These are phyloP conservation scores for Ocimum tenuiflorum DNA, from an alignment of 257 asterid genomes.

Conservation along the genomic window DNA sequence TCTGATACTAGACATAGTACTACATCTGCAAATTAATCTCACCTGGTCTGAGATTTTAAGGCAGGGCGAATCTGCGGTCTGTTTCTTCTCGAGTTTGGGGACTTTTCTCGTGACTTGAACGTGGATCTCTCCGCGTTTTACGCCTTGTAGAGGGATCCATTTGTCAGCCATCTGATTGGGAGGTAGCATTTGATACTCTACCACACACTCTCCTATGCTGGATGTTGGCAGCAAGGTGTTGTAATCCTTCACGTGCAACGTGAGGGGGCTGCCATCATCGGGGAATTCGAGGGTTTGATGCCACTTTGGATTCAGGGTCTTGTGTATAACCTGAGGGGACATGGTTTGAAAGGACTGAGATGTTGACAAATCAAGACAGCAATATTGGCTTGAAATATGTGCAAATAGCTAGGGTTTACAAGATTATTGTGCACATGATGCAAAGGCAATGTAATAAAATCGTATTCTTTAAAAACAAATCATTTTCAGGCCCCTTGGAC, in stretches of 20 bases:
- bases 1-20: background rate
- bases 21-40: background rate
- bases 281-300: conserved; percentile 88
- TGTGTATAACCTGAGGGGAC: conserved; percentile 52
- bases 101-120: conserved; percentile 68
- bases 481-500: too few species aligned
- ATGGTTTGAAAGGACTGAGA: conserved; percentile 4
- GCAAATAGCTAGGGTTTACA: too few species aligned
- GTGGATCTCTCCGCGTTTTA: conserved; percentile 81
- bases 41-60: conserved; percentile 65
- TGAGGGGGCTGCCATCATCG: conserved; percentile 75
- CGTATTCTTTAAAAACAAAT: too few species aligned
- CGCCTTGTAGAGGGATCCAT: conserved; percentile 97
- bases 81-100: conserved; percentile 65
- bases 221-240: conserved; percentile 67
- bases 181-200: conserved; percentile 78
- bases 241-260: conserved; percentile 84
- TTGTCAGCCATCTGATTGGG: conserved; percentile 84
- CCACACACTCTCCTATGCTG: conserved; percentile 75
- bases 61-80: conserved; percentile 44
- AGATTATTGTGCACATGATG: too few species aligned
- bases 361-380: too few species aligned
- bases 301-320: conserved; percentile 81
- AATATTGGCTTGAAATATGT: too few species aligned
- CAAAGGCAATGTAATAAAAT: too few species aligned